Evolutionary conservation across 2,329 filamentous ascomycete species (phyloP).

Genomic region (Sarocladium brachiariae): DNA sequence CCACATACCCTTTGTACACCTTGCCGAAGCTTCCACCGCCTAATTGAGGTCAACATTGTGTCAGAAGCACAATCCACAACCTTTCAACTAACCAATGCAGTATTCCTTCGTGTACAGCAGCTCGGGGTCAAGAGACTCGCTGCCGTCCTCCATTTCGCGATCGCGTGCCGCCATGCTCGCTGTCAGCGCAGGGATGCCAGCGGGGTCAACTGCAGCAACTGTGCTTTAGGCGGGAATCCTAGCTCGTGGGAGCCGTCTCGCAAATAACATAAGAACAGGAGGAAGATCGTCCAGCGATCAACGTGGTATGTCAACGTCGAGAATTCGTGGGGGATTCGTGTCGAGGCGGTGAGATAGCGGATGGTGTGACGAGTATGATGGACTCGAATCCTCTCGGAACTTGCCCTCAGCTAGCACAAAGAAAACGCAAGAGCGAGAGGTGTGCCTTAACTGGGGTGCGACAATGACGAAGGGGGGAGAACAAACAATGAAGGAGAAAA

Average conservation of each 20-base stretch:
- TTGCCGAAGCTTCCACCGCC: conserved; percentile 97
- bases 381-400: not conserved
- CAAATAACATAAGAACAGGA: not conserved
- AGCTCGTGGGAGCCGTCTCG: not conserved
- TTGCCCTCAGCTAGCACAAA: not conserved
- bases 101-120: conserved; percentile 88
- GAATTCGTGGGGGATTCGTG: not conserved
- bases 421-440: not conserved
- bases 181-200: not conserved
- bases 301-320: not conserved
- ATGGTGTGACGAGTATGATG: not conserved
- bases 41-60: conserved; percentile 28
- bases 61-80: not conserved
- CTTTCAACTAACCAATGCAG: conserved; percentile 61
- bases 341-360: conserved; percentile 4
- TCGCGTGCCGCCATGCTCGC: conserved; percentile 40
- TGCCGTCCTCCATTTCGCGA: conserved; percentile 37
- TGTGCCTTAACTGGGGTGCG: no score
- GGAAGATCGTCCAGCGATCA: not conserved
- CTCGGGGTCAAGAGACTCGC: conserved; percentile 69
- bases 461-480: not conserved
- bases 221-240: not conserved
- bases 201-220: not conserved
- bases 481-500: not conserved
- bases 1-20: conserved; percentile 85